phyloP scores from a whole-genome alignment of 2,329 filamentous ascomycete genomes.

The Magnaporthales sp. region DNA sequence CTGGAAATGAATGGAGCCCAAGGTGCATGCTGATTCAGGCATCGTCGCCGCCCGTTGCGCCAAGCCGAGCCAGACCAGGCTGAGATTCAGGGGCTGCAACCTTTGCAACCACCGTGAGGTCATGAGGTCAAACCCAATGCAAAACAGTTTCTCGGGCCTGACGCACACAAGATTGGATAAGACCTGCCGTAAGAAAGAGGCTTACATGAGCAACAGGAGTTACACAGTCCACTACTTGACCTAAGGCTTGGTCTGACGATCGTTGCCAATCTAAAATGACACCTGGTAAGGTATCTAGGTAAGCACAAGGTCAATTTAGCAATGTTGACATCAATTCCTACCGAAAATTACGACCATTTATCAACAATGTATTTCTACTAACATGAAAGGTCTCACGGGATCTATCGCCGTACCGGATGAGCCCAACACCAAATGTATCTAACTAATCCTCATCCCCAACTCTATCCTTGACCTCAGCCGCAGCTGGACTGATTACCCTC shows the following conservation, averaged over 20 bases:
- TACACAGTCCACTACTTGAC: too few species aligned
- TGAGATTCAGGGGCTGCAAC: background rate
- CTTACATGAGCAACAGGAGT: background rate
- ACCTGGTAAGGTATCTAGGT: too few species aligned
- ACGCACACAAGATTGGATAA: background rate
- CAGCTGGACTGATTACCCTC: constrained; percentile 39
- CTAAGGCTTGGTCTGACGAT: too few species aligned
- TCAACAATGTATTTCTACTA: background rate
- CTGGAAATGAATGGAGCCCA: background rate
- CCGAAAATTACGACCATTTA: background rate
- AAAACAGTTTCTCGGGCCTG: background rate
- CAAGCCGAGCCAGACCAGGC: background rate
- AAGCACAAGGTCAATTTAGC: background rate
- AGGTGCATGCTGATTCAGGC: background rate
- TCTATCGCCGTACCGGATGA: background rate
- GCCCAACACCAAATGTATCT: background rate
- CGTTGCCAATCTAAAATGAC: too few species aligned
- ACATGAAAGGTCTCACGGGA: background rate
- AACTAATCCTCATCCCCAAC: constrained; percentile 40
- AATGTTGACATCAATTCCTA: background rate
- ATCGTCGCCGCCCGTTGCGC: background rate
- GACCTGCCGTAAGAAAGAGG: background rate
- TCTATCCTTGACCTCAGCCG: constrained; percentile 43
- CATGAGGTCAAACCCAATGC: background rate
- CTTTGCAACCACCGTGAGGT: background rate